A percentile compares a stretch with the other conserved stretches of the same genome.
Conservation (phyloP, 805 yeast genomes). For the Saturnispora besseyi region DNA sequence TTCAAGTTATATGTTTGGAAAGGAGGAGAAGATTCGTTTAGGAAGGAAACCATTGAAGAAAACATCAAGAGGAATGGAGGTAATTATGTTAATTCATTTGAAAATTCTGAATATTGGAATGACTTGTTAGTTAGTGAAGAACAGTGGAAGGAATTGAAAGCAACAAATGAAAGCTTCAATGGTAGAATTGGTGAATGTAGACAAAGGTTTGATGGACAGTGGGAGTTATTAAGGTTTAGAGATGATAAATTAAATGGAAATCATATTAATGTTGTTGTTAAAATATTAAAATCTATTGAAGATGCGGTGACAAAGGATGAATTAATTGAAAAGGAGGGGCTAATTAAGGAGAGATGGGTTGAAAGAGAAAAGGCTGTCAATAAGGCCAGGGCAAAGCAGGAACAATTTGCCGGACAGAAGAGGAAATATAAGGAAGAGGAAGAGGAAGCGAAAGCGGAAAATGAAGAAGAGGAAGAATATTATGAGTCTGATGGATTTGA, state of each 20-base stretch:
- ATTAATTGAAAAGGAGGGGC: slow-evolving; percentile 45
- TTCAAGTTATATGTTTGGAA: slow-evolving; percentile 69
- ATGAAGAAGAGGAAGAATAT: slow-evolving; percentile 12
- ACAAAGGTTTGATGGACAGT: slow-evolving; percentile 53
- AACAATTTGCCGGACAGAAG: slow-evolving; percentile 12
- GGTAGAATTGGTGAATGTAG: slow-evolving; percentile 85
- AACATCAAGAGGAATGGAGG: slow-evolving; percentile 27
- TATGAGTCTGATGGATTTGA: slow-evolving; percentile 32
- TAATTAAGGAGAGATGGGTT: slow-evolving; percentile 55
- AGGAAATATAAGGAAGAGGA: not conserved
- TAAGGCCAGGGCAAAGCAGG: slow-evolving; percentile 17
- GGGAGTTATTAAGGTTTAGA: slow-evolving; percentile 84
- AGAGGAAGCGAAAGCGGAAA: not conserved
- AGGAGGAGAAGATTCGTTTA: slow-evolving; percentile 36
- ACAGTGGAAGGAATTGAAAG: slow-evolving; percentile 75
- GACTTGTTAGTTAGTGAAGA: slow-evolving; percentile 53
- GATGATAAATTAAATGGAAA: slow-evolving; percentile 90
- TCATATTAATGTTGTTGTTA: slow-evolving; percentile 70
- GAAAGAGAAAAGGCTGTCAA: slow-evolving; percentile 36
- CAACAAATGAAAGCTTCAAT: slow-evolving; percentile 68
- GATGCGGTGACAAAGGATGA: slow-evolving; percentile 83
- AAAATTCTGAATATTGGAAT: slow-evolving; percentile 56
- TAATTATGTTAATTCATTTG: slow-evolving; percentile 25
- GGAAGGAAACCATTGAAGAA: slow-evolving; percentile 30
- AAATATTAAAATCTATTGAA: slow-evolving; percentile 72